Evolutionary conservation across 345 rosid genomes (phyloP).

Genomic region (Eutrema yunnanense): DNA sequence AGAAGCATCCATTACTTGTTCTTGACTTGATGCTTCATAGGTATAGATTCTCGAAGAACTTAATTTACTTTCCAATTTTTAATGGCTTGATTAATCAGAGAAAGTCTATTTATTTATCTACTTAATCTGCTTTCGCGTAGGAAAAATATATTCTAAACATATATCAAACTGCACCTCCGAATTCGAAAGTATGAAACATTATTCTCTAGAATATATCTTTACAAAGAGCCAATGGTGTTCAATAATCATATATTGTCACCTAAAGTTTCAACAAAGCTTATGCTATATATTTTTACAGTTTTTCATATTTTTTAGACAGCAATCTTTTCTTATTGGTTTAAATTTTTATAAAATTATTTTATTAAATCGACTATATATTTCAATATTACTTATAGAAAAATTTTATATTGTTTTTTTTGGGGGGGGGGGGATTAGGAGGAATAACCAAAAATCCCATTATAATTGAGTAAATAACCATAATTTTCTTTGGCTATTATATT

Average conservation of each 20-base stretch:
- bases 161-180: background rate
- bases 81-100: background rate
- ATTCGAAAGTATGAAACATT: background rate
- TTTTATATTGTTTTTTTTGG: too few relatives aligned
- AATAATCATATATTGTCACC: slow-evolving; percentile 18
- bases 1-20: too few relatives aligned
- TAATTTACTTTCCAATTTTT: slow-evolving; percentile 12
- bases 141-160: background rate
- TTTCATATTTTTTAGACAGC: background rate
- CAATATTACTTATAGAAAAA: too few relatives aligned
- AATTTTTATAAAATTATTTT: background rate
- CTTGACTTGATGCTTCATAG: slow-evolving; percentile 13
- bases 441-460: too few relatives aligned
- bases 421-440: too few relatives aligned
- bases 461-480: too few relatives aligned
- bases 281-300: background rate
- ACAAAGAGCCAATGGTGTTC: slow-evolving; percentile 16
- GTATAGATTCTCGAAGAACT: slow-evolving; percentile 9
- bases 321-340: background rate
- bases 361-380: background rate
- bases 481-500: too few relatives aligned
- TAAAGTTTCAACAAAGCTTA: slow-evolving; percentile 19
- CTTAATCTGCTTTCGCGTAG: background rate
- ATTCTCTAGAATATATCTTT: slow-evolving; percentile 6
- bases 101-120: background rate